A percentile compares a stretch with the other conserved stretches of the same genome.
Evolutionary conservation across 2,329 filamentous ascomycete genomes (phyloP).

Genomic region (Leptographium lundbergii): DNA sequence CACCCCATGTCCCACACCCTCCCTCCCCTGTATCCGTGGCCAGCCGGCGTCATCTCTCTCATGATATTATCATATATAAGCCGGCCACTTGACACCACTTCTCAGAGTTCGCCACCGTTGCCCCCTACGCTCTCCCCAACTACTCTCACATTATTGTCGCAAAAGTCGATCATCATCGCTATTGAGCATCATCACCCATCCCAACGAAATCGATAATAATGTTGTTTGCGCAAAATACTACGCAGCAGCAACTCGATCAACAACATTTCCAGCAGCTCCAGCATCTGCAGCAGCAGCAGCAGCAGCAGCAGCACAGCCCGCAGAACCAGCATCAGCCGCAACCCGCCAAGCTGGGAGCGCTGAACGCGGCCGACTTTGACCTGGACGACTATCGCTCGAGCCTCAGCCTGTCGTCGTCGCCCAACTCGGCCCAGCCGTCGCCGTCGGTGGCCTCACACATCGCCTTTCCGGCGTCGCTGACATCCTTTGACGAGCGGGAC

Average conservation of each 20-base stretch:
- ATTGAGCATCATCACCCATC: not conserved
- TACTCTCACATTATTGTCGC: not conserved
- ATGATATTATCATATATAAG: not conserved
- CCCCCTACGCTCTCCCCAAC: not conserved
- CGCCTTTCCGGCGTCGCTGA: constrained; percentile 6
- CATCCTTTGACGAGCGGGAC: constrained; percentile 17
- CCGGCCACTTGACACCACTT: not conserved
- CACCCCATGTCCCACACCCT: not conserved
- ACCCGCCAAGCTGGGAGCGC: constrained; percentile 2
- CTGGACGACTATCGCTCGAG: constrained; percentile 8
- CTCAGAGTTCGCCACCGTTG: not conserved
- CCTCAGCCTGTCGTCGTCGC: constrained; percentile 15
- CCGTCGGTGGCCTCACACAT: constrained; percentile 1
- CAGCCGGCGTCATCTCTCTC: not conserved
- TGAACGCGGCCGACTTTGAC: constrained; percentile 3
- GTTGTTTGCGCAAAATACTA: constrained; percentile 9
- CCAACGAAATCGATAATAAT: constrained; percentile 6
- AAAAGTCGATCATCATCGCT: not conserved
- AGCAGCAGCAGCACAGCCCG: constrained; percentile 5
- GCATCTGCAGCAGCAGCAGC: too few species aligned
- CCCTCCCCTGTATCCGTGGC: not conserved
- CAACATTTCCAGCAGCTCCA: constrained; percentile 14
- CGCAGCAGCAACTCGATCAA: constrained; percentile 7
- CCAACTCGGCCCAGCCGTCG: constrained; percentile 15
- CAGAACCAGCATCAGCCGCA: constrained; percentile 16